Evolutionary conservation across 1,139 yeast species (phyloP).

Genomic region (Scheffersomyces titani): DNA sequence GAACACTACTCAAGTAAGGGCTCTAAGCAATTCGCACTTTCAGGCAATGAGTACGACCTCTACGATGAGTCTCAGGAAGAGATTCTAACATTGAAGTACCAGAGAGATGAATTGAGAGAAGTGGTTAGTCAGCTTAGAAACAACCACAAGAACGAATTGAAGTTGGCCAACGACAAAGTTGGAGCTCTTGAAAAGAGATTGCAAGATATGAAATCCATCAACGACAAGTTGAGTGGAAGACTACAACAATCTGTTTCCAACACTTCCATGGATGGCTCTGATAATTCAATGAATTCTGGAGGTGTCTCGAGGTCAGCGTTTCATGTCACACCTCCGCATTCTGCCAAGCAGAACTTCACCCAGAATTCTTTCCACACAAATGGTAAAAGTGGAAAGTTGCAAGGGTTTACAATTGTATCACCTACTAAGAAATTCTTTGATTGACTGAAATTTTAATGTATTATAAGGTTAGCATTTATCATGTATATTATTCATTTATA

Average conservation of each 20-base stretch:
- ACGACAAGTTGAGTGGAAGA: conserved; percentile 35
- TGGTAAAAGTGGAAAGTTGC: conserved; percentile 38
- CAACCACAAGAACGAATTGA: conserved; percentile 38
- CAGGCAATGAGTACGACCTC: conserved; percentile 11
- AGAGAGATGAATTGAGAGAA: conserved; percentile 61
- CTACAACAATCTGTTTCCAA: conserved; percentile 8
- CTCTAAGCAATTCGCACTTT: conserved; percentile 21
- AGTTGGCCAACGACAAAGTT: conserved; percentile 45
- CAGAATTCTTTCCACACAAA: background rate
- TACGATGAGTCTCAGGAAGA: conserved; percentile 30
- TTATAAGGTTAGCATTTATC: conserved; percentile 1
- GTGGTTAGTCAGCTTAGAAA: conserved; percentile 43
- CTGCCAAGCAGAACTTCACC: background rate
- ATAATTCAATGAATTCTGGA: conserved; percentile 2
- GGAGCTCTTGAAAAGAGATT: conserved; percentile 40
- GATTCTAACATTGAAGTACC: conserved; percentile 43
- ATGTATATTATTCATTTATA: background rate
- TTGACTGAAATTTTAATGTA: background rate
- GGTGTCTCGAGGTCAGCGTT: background rate
- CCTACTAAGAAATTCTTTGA: conserved; percentile 38
- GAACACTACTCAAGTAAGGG: background rate
- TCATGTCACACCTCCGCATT: background rate
- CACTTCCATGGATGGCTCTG: background rate
- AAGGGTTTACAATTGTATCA: conserved; percentile 45
- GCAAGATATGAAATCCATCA: conserved; percentile 34